These are phyloP conservation scores for Lepidium sativum DNA, from an alignment of 345 rosid species.

Conservation along the genomic window DNA sequence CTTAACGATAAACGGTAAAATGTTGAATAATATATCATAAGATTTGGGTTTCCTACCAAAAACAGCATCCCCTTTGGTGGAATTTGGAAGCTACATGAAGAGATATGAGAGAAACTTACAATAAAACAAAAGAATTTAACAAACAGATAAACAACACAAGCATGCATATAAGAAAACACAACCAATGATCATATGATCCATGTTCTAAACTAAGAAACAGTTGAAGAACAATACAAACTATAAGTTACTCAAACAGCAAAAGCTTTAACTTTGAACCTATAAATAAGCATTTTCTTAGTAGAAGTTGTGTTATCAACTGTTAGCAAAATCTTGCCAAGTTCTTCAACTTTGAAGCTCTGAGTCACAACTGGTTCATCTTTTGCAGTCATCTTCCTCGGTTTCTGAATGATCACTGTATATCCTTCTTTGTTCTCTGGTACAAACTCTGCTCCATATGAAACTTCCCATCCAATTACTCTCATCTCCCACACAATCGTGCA, in stretches of 20 bases:
- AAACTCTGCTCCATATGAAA: conserved; percentile 28
- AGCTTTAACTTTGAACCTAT: conserved; percentile 27
- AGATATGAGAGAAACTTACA: background rate
- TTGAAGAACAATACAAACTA: background rate
- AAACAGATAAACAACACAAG: conserved; percentile 13
- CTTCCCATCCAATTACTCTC: conserved; percentile 32
- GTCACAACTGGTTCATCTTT: conserved; percentile 24
- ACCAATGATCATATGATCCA: conserved; percentile 10
- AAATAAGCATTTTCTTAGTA: conserved; percentile 24
- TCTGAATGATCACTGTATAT: conserved; percentile 31
- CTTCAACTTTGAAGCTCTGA: conserved; percentile 29
- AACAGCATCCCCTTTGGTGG: background rate
- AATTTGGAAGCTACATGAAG: background rate
- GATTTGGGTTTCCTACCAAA: too few relatives aligned
- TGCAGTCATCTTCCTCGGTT: conserved; percentile 21
- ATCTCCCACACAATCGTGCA: conserved; percentile 29
- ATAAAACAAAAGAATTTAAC: conserved; percentile 7
- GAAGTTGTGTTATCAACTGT: conserved; percentile 23
- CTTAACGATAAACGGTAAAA: too few relatives aligned
- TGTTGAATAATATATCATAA: too few relatives aligned
- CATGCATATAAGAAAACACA: conserved; percentile 11
- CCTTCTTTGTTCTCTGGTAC: conserved; percentile 26
- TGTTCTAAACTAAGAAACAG: conserved; percentile 11
- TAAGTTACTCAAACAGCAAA: background rate
- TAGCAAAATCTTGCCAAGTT: conserved; percentile 27